Evolutionary conservation across 2,329 filamentous ascomycete species (phyloP), one percentile per base, ranked within the genome.

Genomic region (Celoporthe dispersa): DNA sequence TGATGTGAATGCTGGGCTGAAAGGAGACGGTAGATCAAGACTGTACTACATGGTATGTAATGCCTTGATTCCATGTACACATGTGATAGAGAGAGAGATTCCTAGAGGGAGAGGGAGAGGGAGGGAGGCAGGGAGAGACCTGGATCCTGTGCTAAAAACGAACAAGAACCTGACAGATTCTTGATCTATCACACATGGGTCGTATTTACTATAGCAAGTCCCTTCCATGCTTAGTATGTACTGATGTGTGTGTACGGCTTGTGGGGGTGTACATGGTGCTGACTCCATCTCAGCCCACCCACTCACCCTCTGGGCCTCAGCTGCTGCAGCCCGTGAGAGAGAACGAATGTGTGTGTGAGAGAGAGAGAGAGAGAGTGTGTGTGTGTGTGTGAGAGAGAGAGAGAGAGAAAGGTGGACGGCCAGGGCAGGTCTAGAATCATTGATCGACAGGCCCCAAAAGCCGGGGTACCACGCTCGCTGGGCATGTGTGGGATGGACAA

Each of bases 371-470:
- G 37, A 39, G 8, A 57, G 28, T 31, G 6, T 8, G 35, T 19
- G 12, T 39, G 37, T 39, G 37, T 39, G 11, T 39, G 37, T 5
- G 33, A 41, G 9, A 39, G 9, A n/a, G 28, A 41, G 14, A 2
- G 16, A 61, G 28, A 19, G 16, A 31, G 28, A 19, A 5, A 7
- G 14, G 9, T 60, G 14, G 6, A 22, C 3, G 48, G 9, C 33
- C 39, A 9, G 25, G 37, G 37, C 37, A 39, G 66, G 69, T 66
- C 69, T 68, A 68, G 69, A 70, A 68, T 55, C 31, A 68, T 8
- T 12, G 69, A 70, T 70, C 69, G 69, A 59, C 69, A 39, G 66
- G 25, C 25, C 25, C 16, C 48, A 41, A 12, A 37, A 41, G 16
- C 37, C 19, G 28, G 62, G 62, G 41, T 11, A 12, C 41, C 19